Evolutionary conservation across 1,139 yeast genomes (phyloP).

Genomic region (Geotrichum reessii): DNA sequence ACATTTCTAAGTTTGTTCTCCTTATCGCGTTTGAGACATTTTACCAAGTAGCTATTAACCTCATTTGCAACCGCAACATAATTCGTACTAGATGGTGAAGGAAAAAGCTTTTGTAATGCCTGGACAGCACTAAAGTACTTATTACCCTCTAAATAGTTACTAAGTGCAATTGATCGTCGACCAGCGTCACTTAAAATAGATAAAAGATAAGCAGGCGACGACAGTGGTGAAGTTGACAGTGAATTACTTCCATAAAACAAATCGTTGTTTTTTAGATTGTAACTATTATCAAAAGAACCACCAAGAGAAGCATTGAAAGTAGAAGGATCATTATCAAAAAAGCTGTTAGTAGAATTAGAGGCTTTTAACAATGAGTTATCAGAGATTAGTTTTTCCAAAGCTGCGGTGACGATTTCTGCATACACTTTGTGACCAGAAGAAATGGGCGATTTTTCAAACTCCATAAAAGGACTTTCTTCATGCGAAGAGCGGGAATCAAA

Average conservation of each 20-base stretch:
- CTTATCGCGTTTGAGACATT: constrained; percentile 22
- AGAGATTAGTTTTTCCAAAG: constrained; percentile 10
- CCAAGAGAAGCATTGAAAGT: not conserved
- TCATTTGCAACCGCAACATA: constrained; percentile 23
- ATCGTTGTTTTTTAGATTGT: not conserved
- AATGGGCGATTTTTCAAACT: constrained; percentile 12
- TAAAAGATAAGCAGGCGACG: constrained; percentile 19
- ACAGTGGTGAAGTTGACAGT: not conserved
- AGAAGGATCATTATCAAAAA: not conserved
- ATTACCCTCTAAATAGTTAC: constrained; percentile 26
- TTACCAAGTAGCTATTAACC: constrained; percentile 24
- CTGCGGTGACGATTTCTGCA: constrained; percentile 5
- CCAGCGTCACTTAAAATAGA: constrained; percentile 25
- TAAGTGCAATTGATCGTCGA: constrained; percentile 24
- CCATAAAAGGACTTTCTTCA: not conserved
- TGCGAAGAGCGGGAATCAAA: not conserved
- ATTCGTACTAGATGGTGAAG: constrained; percentile 21
- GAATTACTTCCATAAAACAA: not conserved
- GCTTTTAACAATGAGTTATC: constrained; percentile 11
- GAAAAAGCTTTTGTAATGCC: constrained; percentile 25
- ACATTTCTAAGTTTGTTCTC: constrained; percentile 20
- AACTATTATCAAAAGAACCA: not conserved
- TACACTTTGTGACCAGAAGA: constrained; percentile 5
- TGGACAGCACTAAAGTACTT: constrained; percentile 26
- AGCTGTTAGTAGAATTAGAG: not conserved